Conservation (phyloP, 2,329 filamentous ascomycete species). For the Arthrobotrys megalospora region DNA sequence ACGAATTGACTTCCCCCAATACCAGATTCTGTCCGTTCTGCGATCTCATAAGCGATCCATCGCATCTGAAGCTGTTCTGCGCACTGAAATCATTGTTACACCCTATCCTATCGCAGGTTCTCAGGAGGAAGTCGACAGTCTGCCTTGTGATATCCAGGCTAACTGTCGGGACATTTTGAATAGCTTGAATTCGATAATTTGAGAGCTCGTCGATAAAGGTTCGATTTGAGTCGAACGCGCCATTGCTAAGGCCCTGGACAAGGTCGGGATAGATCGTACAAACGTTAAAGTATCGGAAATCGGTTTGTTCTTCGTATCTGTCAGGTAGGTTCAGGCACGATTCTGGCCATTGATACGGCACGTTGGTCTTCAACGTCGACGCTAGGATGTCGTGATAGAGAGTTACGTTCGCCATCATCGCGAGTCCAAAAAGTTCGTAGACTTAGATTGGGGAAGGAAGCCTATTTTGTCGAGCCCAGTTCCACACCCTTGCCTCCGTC, state of each 20-base stretch:
- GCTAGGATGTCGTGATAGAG: conserved; percentile 34
- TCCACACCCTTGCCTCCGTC: not conserved
- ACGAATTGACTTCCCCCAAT: conserved; percentile 26
- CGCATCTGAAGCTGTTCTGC: conserved; percentile 16
- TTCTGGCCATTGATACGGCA: conserved; percentile 43
- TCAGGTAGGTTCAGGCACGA: conserved; percentile 34
- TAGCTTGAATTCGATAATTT: conserved; percentile 35
- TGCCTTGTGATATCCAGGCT: conserved; percentile 39
- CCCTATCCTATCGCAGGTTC: conserved; percentile 34
- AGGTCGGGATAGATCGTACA: conserved; percentile 53
- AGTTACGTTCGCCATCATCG: conserved; percentile 31
- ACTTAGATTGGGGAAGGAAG: not conserved
- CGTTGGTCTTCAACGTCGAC: conserved; percentile 26
- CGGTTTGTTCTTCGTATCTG: conserved; percentile 21
- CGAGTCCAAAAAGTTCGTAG: not conserved
- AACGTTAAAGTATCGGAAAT: conserved; percentile 49
- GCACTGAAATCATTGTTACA: conserved; percentile 44
- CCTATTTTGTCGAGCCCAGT: not conserved
- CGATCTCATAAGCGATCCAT: conserved; percentile 8
- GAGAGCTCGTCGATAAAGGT: conserved; percentile 49
- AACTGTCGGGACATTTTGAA: conserved; percentile 31
- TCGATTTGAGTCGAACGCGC: conserved; percentile 33
- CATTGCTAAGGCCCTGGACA: conserved; percentile 28
- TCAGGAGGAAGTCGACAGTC: conserved; percentile 25
- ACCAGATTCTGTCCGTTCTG: conserved; percentile 27